Percentiles rank a stretch among this genome's conserved stretches.
phyloP scores from a whole-genome alignment of 352 stramenopile species.

The Phytophthora fragariae region DNA sequence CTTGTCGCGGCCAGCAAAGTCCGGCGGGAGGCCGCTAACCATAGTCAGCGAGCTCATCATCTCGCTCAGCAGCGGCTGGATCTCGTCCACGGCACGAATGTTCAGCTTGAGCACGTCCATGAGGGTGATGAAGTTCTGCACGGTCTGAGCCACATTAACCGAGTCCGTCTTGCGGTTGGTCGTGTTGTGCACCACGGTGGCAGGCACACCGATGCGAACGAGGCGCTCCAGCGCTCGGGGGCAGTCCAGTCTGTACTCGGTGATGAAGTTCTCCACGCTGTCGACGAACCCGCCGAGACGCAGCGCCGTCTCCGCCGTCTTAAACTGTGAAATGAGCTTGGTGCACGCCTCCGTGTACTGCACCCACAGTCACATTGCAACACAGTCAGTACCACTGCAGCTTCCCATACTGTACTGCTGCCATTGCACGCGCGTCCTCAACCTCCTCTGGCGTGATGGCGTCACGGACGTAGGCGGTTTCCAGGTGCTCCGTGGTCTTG shows the following conservation, averaged over 20 bases:
- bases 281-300: conserved; percentile 77
- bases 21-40: conserved; percentile 93
- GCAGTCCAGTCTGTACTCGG: conserved; percentile 96
- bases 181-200: conserved; percentile 90
- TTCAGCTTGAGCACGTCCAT: conserved; percentile 99
- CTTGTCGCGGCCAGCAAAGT: conserved; percentile 94
- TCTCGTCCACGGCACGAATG: conserved; percentile 97
- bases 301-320: conserved; percentile 95
- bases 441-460: conserved; percentile 93
- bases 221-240: conserved; percentile 94
- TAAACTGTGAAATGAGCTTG: conserved; percentile 98
- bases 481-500: conserved; percentile 97
- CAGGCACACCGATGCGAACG: conserved; percentile 94
- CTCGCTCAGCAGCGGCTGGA: conserved; percentile 97
- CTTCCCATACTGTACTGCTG: not conserved
- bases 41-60: conserved; percentile 96
- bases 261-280: conserved; percentile 91
- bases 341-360: conserved; percentile 97
- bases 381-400: not conserved
- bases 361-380: not conserved
- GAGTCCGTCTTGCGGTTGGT: conserved; percentile 86
- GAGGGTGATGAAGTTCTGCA: conserved; percentile 98
- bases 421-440: not conserved
- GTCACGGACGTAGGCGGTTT: conserved; percentile 97
- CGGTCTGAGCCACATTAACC: conserved; percentile 95